phyloP scores from a whole-genome alignment of 2,329 filamentous ascomycete species.

The Hymenoscyphus fraxineus region DNA sequence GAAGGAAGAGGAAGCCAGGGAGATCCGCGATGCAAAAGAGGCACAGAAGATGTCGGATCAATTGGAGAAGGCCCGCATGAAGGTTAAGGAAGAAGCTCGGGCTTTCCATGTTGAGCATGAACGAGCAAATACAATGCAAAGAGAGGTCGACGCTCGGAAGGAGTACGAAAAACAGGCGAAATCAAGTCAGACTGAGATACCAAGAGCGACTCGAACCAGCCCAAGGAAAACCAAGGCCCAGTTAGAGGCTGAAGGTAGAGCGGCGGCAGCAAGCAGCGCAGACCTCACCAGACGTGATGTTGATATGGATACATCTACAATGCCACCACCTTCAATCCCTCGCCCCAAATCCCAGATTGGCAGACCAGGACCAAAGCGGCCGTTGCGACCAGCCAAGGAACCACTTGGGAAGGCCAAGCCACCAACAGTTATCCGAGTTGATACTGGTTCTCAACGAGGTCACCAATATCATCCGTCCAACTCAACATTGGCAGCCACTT shows the following conservation, averaged over 20 bases:
- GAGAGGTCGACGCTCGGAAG: constrained; percentile 50
- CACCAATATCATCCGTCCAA: constrained; percentile 60
- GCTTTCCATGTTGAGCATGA: constrained; percentile 57
- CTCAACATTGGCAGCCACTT: constrained; percentile 52
- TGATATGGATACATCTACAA: constrained; percentile 57
- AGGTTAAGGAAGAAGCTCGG: constrained; percentile 65
- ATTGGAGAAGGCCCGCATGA: constrained; percentile 63
- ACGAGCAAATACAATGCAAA: constrained; percentile 50
- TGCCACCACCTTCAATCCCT: constrained; percentile 59
- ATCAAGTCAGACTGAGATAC: constrained; percentile 34
- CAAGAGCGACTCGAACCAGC: constrained; percentile 47
- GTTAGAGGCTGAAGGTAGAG: constrained; percentile 33
- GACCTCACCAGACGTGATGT: constrained; percentile 41
- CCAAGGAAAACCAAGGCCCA: constrained; percentile 47
- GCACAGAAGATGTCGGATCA: constrained; percentile 58
- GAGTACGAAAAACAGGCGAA: constrained; percentile 45
- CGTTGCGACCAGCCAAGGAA: constrained; percentile 61
- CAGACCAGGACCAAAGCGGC: constrained; percentile 53
- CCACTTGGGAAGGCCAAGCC: constrained; percentile 55
- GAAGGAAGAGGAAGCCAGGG: constrained; percentile 64
- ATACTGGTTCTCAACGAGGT: constrained; percentile 61
- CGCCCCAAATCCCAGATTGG: constrained; percentile 46
- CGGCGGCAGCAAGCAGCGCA: constrained; percentile 33
- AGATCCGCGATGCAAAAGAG: constrained; percentile 57
- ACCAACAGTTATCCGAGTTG: constrained; percentile 69